A percentile compares a stretch with the other conserved stretches of the same genome.
These are phyloP conservation scores for Arachnopeziza araneosa DNA, from an alignment of 2,329 filamentous ascomycete species.

Conservation along the genomic window DNA sequence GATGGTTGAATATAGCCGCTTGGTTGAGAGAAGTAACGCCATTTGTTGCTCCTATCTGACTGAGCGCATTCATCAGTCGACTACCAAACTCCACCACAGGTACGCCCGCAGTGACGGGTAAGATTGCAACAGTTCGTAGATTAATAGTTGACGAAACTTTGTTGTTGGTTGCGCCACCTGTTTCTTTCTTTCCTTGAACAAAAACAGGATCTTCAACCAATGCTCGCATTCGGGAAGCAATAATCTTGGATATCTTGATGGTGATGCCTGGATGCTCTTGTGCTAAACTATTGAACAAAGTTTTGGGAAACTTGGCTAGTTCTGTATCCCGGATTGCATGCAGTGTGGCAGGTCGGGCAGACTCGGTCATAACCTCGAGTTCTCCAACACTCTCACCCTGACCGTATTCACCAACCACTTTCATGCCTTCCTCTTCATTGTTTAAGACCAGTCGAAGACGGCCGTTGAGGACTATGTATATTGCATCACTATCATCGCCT, in stretches of 20 bases:
- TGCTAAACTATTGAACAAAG: conserved; percentile 93
- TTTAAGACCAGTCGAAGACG: conserved; percentile 81
- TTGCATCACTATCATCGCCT: conserved; percentile 92
- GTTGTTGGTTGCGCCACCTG: conserved; percentile 53
- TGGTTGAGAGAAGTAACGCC: conserved; percentile 92
- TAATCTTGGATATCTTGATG: conserved; percentile 98
- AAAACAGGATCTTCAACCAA: conserved; percentile 76
- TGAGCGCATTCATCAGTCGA: conserved; percentile 77
- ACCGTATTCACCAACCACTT: conserved; percentile 85
- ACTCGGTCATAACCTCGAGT: conserved; percentile 94
- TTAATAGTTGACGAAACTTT: conserved; percentile 83
- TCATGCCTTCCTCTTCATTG: conserved; percentile 72
- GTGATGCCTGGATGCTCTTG: conserved; percentile 97
- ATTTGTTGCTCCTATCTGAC: conserved; percentile 83
- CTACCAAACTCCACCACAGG: conserved; percentile 95
- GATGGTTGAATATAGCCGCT: conserved; percentile 86
- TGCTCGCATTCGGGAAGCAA: conserved; percentile 88
- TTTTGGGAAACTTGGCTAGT: conserved; percentile 90
- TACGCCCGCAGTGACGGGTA: conserved; percentile 86
- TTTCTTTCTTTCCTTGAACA: conserved; percentile 57
- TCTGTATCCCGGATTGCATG: conserved; percentile 97
- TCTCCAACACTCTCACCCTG: conserved; percentile 98
- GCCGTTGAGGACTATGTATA: conserved; percentile 95
- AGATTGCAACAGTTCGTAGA: conserved; percentile 82
- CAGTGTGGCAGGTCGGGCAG: conserved; percentile 79